phyloP scores from a whole-genome alignment of 2,329 filamentous ascomycete genomes.

The Calycina marina region DNA sequence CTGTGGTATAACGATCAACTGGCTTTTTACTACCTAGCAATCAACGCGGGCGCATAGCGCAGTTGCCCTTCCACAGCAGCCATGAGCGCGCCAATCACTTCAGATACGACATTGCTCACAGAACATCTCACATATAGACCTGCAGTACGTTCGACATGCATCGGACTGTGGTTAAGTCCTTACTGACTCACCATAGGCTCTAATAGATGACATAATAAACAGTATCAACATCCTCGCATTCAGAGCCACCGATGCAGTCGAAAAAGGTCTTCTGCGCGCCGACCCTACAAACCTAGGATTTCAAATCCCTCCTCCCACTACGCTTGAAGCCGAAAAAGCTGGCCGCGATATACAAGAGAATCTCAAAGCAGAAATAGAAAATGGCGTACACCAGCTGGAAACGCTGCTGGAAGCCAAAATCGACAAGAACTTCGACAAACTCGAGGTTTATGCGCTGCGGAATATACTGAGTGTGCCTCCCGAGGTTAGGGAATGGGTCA shows the following conservation, averaged over 20 bases:
- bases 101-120: conserved; percentile 55
- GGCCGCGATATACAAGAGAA: conserved; percentile 30
- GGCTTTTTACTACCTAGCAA: no score
- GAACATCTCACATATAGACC: conserved; percentile 95
- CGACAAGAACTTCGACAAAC: conserved; percentile 73
- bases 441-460: conserved; percentile 79
- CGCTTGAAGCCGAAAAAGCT: conserved; percentile 27
- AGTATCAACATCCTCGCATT: conserved; percentile 88
- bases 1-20: no score
- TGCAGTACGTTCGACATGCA: conserved; percentile 62
- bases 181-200: conserved; percentile 39
- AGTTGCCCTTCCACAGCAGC: conserved; percentile 1
- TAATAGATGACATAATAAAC: conserved; percentile 98
- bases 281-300: conserved; percentile 74
- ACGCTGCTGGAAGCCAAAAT: conserved; percentile 69
- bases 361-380: conserved; percentile 61
- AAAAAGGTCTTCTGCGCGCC: conserved; percentile 62
- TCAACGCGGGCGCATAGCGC: not conserved
- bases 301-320: conserved; percentile 32
- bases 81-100: conserved; percentile 16
- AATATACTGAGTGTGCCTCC: conserved; percentile 66
- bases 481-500: conserved; percentile 62
- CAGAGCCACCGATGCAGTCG: conserved; percentile 75
- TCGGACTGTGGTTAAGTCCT: no score
- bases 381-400: conserved; percentile 73